Percentiles rank a stretch among this genome's conserved stretches.
Conservation (phyloP, 2,329 filamentous ascomycete species). For the Cordyceps tenuipes region DNA sequence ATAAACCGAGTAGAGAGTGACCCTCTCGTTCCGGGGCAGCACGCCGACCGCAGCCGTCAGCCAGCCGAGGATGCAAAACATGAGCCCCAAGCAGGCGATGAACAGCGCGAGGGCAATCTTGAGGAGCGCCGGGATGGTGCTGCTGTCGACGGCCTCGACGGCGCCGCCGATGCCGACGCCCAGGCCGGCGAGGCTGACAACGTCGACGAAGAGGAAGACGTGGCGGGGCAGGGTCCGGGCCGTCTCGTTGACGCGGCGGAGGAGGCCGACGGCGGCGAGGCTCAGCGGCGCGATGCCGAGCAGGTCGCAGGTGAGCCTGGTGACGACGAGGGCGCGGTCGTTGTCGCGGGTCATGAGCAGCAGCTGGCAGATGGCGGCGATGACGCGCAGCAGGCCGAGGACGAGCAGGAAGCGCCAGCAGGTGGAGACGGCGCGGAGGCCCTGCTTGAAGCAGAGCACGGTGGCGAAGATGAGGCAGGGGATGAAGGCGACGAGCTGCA, state of each 20-base stretch:
- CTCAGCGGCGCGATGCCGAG: conserved; percentile 14
- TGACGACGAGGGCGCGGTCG: conserved; percentile 4
- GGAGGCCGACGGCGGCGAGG: conserved; percentile 12
- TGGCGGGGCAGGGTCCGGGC: not conserved
- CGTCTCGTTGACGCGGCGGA: conserved; percentile 11
- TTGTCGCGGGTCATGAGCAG: conserved; percentile 8
- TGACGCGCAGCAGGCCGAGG: conserved; percentile 12
- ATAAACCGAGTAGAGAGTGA: conserved; percentile 12
- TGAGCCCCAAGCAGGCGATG: conserved; percentile 13
- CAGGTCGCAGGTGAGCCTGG: conserved; percentile 14
- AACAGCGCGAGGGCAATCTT: conserved; percentile 12
- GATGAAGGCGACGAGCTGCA: conserved; percentile 13
- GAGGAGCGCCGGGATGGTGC: conserved; percentile 8
- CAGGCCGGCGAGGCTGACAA: conserved; percentile 12
- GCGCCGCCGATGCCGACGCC: conserved; percentile 13
- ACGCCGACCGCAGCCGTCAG: not conserved
- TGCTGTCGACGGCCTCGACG: conserved; percentile 9
- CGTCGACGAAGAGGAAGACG: conserved; percentile 6
- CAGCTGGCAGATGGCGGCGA: conserved; percentile 13
- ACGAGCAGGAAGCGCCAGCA: conserved; percentile 15
- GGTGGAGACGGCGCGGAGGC: conserved; percentile 10
- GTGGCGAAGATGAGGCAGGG: conserved; percentile 10
- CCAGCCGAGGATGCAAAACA: conserved; percentile 10
- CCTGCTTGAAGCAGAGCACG: conserved; percentile 14
- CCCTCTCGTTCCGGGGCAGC: conserved; percentile 7